A percentile compares a stretch with the other conserved stretches of the same genome.
Evolutionary conservation across 2,329 filamentous ascomycete genomes (phyloP).

Genomic region (Neurospora sp.): DNA sequence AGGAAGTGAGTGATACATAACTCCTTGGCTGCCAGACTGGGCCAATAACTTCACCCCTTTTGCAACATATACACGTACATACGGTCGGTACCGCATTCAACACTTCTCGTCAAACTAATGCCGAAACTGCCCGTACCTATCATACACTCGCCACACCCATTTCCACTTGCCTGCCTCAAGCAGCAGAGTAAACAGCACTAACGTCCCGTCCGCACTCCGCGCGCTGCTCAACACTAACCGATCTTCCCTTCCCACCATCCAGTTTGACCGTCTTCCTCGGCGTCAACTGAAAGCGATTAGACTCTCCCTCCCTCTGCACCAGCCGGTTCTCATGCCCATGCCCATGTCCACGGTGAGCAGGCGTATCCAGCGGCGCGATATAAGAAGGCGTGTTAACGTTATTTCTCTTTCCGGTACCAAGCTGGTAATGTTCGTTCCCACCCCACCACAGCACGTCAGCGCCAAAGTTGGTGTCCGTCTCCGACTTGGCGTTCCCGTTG

Average conservation of each 20-base stretch:
- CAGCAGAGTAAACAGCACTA: constrained; percentile 68
- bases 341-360: constrained; percentile 22
- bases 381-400: constrained; percentile 69
- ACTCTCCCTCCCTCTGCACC: constrained; percentile 49
- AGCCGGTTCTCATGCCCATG: constrained; percentile 31
- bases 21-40: neutral
- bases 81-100: neutral
- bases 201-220: constrained; percentile 78
- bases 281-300: constrained; percentile 71
- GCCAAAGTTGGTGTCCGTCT: constrained; percentile 77
- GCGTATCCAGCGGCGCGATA: constrained; percentile 63
- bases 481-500: constrained; percentile 25
- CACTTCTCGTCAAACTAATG: neutral
- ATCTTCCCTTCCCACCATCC: constrained; percentile 49
- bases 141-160: neutral
- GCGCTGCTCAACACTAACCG: constrained; percentile 70
- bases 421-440: constrained; percentile 86
- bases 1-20: neutral
- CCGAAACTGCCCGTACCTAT: neutral
- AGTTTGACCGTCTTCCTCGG: constrained; percentile 62
- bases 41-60: neutral
- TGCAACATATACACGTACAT: neutral
- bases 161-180: constrained; percentile 11
- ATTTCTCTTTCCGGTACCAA: constrained; percentile 81
- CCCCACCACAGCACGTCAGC: constrained; percentile 89